phyloP scores from a whole-genome alignment of 2,329 filamentous ascomycete species.

The Colletotrichum tofieldiae region DNA sequence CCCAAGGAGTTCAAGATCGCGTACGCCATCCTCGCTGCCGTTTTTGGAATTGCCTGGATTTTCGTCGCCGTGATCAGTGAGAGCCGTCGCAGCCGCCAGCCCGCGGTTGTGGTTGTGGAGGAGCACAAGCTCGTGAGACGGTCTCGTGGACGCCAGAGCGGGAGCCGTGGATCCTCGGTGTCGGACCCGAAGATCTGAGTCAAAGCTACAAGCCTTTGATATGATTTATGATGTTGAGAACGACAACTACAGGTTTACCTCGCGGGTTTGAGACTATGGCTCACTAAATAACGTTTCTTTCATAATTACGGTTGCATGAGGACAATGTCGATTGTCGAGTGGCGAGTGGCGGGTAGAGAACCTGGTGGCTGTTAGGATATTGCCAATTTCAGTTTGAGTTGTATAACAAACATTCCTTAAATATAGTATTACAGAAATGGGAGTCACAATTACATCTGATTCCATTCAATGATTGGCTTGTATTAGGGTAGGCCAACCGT shows the following conservation, averaged over 20 bases:
- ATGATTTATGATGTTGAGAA: background rate
- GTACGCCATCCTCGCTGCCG: slow-evolving; percentile 57
- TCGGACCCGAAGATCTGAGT: slow-evolving; percentile 30
- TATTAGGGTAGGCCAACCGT: too few species aligned
- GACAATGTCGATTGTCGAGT: background rate
- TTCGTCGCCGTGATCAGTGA: slow-evolving; percentile 52
- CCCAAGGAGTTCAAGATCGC: slow-evolving; percentile 49
- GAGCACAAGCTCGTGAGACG: slow-evolving; percentile 39
- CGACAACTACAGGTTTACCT: background rate
- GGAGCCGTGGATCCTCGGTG: slow-evolving; percentile 24
- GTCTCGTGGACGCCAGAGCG: background rate
- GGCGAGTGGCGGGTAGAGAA: too few species aligned
- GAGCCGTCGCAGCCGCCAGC: slow-evolving; percentile 45
- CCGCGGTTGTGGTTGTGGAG: slow-evolving; percentile 30
- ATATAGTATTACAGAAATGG: background rate
- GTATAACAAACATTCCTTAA: background rate
- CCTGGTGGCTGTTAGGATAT: background rate
- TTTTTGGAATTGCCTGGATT: slow-evolving; percentile 58
- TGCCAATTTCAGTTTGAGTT: background rate
- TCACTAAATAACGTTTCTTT: background rate
- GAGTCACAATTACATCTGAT: too few species aligned
- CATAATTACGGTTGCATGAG: background rate
- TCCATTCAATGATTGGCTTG: too few species aligned
- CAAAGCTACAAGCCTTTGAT: too few species aligned
- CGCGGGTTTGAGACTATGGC: background rate